phyloP scores from a whole-genome alignment of 2,329 filamentous ascomycete species.

The Botrytis aclada region DNA sequence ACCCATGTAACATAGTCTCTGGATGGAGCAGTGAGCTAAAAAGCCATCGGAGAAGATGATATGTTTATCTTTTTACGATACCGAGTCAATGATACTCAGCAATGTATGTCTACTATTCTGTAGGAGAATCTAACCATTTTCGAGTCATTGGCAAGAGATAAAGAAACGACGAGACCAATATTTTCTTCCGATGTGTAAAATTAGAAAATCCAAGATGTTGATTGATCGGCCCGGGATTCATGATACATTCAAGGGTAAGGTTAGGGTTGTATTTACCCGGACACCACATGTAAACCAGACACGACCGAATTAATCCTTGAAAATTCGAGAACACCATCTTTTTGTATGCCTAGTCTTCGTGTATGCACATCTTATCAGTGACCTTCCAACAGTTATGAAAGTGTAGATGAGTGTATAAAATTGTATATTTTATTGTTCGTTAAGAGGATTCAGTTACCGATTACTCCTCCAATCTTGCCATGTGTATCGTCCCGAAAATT shows the following conservation, averaged over 20 bases:
- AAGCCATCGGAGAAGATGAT: not conserved
- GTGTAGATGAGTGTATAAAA: not conserved
- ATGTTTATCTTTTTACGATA: not conserved
- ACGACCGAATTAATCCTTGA: not conserved
- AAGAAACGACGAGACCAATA: not conserved
- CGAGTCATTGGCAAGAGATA: not conserved
- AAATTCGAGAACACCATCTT: not conserved
- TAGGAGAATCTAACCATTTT: not conserved
- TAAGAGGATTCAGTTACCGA: not conserved
- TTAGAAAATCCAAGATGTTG: not conserved
- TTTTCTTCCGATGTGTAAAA: not conserved
- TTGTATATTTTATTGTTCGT: not conserved
- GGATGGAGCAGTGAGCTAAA: not conserved
- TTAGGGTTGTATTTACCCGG: constrained; percentile 2
- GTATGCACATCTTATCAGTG: constrained; percentile 17
- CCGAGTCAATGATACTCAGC: not conserved
- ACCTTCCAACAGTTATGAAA: not conserved
- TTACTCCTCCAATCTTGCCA: not conserved
- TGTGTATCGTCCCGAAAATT: not conserved
- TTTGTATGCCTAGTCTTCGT: constrained; percentile 11
- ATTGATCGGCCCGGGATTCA: constrained; percentile 5
- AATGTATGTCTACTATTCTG: not conserved
- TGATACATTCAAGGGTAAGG: not conserved
- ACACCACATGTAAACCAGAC: not conserved
- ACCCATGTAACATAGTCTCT: not conserved